These are phyloP conservation scores for Geotrichum candidum DNA, from an alignment of 1,139 yeast species.

Conservation along the genomic window DNA sequence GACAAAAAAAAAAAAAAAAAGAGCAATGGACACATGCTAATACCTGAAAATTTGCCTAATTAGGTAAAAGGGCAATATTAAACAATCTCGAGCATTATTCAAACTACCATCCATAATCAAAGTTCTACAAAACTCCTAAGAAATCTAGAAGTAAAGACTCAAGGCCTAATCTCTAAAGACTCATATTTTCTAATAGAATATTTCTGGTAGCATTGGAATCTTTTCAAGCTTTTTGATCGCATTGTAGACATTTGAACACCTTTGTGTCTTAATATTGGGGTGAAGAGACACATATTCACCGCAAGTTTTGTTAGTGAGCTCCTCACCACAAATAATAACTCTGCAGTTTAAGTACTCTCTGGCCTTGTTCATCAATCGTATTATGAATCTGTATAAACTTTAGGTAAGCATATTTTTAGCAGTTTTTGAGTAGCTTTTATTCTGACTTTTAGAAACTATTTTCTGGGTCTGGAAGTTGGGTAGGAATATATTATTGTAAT, in stretches of 20 bases:
- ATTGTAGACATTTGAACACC: not conserved
- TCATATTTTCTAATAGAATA: not conserved
- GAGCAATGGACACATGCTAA: too few relatives aligned
- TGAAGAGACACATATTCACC: not conserved
- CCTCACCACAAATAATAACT: not conserved
- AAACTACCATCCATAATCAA: too few relatives aligned
- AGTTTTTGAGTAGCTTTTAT: not conserved
- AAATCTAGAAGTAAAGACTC: too few relatives aligned
- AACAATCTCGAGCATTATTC: too few relatives aligned
- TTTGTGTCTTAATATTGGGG: not conserved
- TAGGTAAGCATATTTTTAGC: not conserved
- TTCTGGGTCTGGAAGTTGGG: not conserved
- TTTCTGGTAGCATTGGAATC: not conserved
- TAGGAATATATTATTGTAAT: too few relatives aligned
- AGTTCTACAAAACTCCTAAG: too few relatives aligned
- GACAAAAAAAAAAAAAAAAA: too few relatives aligned
- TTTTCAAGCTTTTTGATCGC: not conserved
- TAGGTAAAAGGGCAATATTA: too few relatives aligned
- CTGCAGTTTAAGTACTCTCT: not conserved
- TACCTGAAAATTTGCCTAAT: too few relatives aligned
- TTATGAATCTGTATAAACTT: not conserved
- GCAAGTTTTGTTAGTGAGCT: not conserved
- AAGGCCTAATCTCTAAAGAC: not conserved
- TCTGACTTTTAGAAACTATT: not conserved
- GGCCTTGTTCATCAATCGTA: not conserved